Conservation (phyloP, 768 basidiomycete species). For the Phallus indusiatus region DNA sequence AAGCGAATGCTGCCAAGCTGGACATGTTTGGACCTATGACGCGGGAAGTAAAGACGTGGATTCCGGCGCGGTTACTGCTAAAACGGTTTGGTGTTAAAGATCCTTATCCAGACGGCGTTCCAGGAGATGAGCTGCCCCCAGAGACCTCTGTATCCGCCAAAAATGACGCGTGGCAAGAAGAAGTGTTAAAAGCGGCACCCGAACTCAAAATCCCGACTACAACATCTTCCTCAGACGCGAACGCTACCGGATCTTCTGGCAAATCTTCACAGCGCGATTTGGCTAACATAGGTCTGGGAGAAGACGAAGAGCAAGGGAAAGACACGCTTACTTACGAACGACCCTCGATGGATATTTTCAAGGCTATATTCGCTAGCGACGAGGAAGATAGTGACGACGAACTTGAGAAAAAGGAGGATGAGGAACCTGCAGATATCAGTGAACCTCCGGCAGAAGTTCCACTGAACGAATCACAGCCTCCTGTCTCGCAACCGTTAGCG, state of each 20-base stretch:
- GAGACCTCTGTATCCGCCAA: constrained; percentile 20
- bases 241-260: constrained; percentile 15
- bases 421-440: constrained; percentile 8
- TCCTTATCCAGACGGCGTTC: constrained; percentile 52
- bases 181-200: constrained; percentile 15
- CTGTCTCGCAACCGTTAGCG: constrained; percentile 11
- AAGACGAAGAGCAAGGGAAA: constrained; percentile 81
- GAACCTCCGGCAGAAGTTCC: constrained; percentile 2
- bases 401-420: constrained; percentile 9
- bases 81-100: constrained; percentile 91
- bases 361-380: constrained; percentile 95
- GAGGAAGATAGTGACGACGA: constrained; percentile 71
- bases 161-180: constrained; percentile 13
- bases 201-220: constrained; percentile 13
- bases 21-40: constrained; percentile 92
- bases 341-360: constrained; percentile 89
- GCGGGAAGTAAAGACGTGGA: constrained; percentile 63
- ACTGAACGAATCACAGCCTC: constrained; percentile 1
- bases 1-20: constrained; percentile 68
- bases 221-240: constrained; percentile 8
- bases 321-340: constrained; percentile 84
- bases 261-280: constrained; percentile 39
- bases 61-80: constrained; percentile 78
- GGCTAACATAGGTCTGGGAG: constrained; percentile 80
- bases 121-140: constrained; percentile 10